These are phyloP conservation scores for Amphicarpaea edgeworthii DNA, from an alignment of 306 rosid species.

Conservation along the genomic window DNA sequence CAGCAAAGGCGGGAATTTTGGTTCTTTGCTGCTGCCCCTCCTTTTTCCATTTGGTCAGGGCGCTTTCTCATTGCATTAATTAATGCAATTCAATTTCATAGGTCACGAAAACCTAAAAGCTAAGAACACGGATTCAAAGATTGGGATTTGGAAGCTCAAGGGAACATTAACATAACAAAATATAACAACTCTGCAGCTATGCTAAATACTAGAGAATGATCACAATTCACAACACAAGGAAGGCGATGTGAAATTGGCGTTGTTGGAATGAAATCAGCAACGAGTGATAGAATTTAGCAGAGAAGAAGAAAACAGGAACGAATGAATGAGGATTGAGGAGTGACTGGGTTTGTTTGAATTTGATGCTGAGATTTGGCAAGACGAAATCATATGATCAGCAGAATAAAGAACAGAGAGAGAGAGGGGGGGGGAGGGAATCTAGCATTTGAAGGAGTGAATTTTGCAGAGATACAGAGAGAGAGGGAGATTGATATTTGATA, in stretches of 20 bases:
- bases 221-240: too few relatives aligned
- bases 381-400: neutral
- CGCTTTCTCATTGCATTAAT: constrained; percentile 90
- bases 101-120: constrained; percentile 27
- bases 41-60: constrained; percentile 80
- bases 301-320: neutral
- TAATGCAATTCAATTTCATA: too few relatives aligned
- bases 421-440: constrained; percentile 42
- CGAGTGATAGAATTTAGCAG: neutral
- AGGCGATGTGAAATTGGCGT: neutral
- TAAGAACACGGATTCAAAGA: neutral
- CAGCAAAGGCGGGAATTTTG: constrained; percentile 72
- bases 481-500: neutral
- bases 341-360: constrained; percentile 33
- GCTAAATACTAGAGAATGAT: neutral
- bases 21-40: constrained; percentile 67
- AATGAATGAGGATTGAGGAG: constrained; percentile 2
- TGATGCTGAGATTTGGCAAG: constrained; percentile 30
- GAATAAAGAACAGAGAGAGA: neutral
- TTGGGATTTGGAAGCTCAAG: neutral
- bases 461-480: constrained; percentile 34
- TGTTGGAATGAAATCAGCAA: constrained; percentile 9
- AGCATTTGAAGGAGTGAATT: constrained; percentile 32
- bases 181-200: neutral
- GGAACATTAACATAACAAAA: too few relatives aligned